Conservation (phyloP, 345 rosid species). For the Rhodamnia argentea region DNA sequence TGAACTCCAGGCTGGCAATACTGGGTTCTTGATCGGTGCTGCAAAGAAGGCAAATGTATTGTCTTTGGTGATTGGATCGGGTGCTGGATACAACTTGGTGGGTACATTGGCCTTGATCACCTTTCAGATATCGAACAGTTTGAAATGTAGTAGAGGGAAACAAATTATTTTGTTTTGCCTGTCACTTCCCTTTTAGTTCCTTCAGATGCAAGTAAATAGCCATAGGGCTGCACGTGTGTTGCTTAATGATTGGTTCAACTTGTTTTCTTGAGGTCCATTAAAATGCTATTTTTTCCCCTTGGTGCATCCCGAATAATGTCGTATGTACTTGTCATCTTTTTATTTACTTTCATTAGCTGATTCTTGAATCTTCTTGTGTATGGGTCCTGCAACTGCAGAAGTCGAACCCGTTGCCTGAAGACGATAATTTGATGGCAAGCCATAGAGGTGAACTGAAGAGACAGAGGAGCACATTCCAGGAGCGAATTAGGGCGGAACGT, state of each 20-base stretch:
- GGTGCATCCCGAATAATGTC: not conserved
- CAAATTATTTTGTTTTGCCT: not conserved
- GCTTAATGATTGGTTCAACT: not conserved
- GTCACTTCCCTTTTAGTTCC: not conserved
- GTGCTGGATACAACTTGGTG: slow-evolving; percentile 88
- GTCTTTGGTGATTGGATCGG: slow-evolving; percentile 79
- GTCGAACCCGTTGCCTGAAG: slow-evolving; percentile 56
- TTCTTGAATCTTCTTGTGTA: not conserved
- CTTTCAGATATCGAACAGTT: not conserved
- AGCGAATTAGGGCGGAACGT: slow-evolving; percentile 61
- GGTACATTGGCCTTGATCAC: slow-evolving; percentile 5
- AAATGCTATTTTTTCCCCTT: not conserved
- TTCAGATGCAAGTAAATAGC: not conserved
- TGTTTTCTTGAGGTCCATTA: not conserved
- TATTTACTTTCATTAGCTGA: not conserved
- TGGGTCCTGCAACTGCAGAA: slow-evolving; percentile 29
- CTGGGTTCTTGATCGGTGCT: slow-evolving; percentile 73
- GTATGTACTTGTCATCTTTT: not conserved
- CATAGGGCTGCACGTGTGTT: not conserved
- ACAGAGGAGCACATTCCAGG: slow-evolving; percentile 52
- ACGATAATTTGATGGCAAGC: slow-evolving; percentile 14
- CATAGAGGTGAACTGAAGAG: slow-evolving; percentile 32
- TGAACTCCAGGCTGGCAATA: slow-evolving; percentile 39
- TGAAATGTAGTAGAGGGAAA: not conserved
- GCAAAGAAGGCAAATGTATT: slow-evolving; percentile 43